Evolutionary conservation across 2,329 filamentous ascomycete genomes (phyloP).

Genomic region (Fusarium palustre): DNA sequence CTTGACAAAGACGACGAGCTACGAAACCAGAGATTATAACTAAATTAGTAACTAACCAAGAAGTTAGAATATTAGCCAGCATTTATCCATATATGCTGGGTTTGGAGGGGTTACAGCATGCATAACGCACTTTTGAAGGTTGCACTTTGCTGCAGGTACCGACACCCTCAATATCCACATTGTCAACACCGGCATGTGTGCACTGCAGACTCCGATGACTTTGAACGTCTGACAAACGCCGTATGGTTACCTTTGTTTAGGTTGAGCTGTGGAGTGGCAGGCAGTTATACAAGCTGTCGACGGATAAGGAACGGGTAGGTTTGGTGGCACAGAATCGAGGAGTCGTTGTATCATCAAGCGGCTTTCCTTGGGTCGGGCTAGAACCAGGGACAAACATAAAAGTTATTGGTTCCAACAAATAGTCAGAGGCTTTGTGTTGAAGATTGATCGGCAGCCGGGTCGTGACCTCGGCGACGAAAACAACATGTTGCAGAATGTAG

Average conservation of each 20-base stretch:
- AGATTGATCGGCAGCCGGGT: conserved; percentile 35
- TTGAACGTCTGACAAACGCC: conserved; percentile 23
- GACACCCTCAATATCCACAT: conserved; percentile 4
- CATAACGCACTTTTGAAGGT: conserved; percentile 27
- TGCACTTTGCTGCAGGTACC: conserved; percentile 45
- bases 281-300: conserved; percentile 38
- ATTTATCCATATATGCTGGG: conserved; percentile 5
- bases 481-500: conserved; percentile 10
- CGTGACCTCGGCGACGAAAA: conserved; percentile 2
- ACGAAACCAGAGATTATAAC: too few species aligned
- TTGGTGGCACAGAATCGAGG: conserved; percentile 25
- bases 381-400: neutral
- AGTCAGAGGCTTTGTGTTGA: conserved; percentile 1
- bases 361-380: neutral
- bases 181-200: conserved; percentile 6
- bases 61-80: neutral
- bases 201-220: conserved; percentile 21
- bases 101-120: conserved; percentile 16
- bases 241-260: conserved; percentile 31
- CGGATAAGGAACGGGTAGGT: conserved; percentile 31
- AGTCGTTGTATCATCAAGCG: conserved; percentile 29
- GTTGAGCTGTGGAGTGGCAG: conserved; percentile 34
- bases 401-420: conserved; percentile 1
- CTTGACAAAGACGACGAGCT: neutral
- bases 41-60: too few species aligned